A percentile compares a stretch with the other conserved stretches of the same genome.
These are phyloP conservation scores for Lomentospora prolificans DNA, from an alignment of 2,329 filamentous ascomycete genomes.

Conservation along the genomic window DNA sequence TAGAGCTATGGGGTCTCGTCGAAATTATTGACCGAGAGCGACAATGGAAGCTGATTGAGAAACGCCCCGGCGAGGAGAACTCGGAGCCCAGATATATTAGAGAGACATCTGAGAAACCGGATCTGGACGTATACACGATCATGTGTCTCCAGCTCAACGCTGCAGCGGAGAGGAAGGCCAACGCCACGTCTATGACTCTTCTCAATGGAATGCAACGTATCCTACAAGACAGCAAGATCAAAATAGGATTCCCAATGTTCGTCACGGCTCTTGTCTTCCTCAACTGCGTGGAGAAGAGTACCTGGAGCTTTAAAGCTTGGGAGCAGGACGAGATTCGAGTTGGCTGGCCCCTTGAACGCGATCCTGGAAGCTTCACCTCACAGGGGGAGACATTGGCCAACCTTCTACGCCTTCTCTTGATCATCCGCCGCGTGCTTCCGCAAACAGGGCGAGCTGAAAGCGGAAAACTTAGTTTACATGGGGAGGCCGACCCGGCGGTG, in stretches of 20 bases:
- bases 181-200: constrained; percentile 46
- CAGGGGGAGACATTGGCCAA: constrained; percentile 51
- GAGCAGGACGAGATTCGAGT: constrained; percentile 50
- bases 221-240: constrained; percentile 50
- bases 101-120: constrained; percentile 35
- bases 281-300: constrained; percentile 58
- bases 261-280: constrained; percentile 52
- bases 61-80: constrained; percentile 27
- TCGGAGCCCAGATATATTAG: constrained; percentile 36
- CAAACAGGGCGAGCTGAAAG: constrained; percentile 36
- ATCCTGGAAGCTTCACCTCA: constrained; percentile 45
- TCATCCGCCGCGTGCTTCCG: constrained; percentile 50
- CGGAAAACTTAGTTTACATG: constrained; percentile 32
- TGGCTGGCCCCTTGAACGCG: constrained; percentile 50
- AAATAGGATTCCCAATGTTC: constrained; percentile 51
- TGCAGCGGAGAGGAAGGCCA: constrained; percentile 54
- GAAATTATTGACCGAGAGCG: constrained; percentile 56
- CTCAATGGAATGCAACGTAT: constrained; percentile 51
- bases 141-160: constrained; percentile 56
- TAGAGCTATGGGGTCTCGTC: constrained; percentile 56
- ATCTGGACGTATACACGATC: constrained; percentile 49
- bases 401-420: constrained; percentile 50
- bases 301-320: constrained; percentile 60
- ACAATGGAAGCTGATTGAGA: constrained; percentile 48
- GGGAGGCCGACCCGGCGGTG: constrained; percentile 35